Conservation (phyloP, 2,329 filamentous ascomycete species). For the Alternaria rosae region DNA sequence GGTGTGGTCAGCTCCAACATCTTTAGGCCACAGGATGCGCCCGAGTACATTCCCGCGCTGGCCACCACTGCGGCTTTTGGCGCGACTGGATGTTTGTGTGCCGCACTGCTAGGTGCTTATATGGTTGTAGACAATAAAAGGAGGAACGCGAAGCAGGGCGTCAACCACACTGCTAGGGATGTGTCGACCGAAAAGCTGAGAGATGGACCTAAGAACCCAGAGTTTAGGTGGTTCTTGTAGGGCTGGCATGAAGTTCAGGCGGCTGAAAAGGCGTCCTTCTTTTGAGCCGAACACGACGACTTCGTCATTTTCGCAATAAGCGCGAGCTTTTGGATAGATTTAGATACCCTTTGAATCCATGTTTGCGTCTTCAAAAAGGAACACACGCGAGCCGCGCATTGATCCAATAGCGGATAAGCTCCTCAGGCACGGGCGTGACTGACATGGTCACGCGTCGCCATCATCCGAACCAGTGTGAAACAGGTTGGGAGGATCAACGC, state of each 20-base stretch:
- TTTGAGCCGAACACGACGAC: not conserved
- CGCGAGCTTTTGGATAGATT: not conserved
- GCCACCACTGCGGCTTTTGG: conserved; percentile 71
- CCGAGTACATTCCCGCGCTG: conserved; percentile 71
- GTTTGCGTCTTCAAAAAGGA: not conserved
- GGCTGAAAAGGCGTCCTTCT: not conserved
- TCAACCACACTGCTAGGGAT: conserved; percentile 61
- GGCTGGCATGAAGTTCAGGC: not conserved
- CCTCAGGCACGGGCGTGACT: not conserved
- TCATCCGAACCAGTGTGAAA: conserved; percentile 15
- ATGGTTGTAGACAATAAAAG: conserved; percentile 72
- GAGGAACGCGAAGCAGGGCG: conserved; percentile 64
- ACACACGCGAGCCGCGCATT: not conserved
- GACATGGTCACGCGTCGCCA: conserved; percentile 13
- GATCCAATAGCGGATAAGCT: conserved; percentile 2
- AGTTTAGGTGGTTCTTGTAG: conserved; percentile 56
- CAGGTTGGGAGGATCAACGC: not conserved
- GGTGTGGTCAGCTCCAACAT: conserved; percentile 74
- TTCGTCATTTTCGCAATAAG: not conserved
- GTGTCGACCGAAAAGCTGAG: conserved; percentile 56
- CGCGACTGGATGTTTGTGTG: conserved; percentile 63
- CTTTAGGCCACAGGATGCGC: conserved; percentile 68
- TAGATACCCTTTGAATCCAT: not conserved
- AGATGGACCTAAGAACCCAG: conserved; percentile 53
- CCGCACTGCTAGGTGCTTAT: conserved; percentile 64